phyloP scores from a whole-genome alignment of 495 filamentous ascomycete species.

The Podospora conica region DNA sequence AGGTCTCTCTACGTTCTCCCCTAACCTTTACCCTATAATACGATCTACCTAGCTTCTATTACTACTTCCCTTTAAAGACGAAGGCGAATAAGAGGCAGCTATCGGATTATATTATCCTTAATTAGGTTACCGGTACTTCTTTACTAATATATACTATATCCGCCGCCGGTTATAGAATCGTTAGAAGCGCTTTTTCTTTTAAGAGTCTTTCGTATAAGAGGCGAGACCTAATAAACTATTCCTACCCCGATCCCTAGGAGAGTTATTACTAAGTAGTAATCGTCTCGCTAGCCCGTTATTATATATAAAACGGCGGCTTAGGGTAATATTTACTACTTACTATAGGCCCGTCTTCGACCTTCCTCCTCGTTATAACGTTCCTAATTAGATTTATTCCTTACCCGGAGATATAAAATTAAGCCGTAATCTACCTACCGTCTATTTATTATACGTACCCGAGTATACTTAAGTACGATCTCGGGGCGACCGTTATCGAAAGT shows the following conservation, averaged over 20 bases:
- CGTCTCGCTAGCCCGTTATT: constrained; percentile 2
- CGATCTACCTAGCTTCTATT: constrained; percentile 10
- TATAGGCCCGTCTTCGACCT: constrained; percentile 20
- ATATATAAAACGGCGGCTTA: neutral
- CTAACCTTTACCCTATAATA: constrained; percentile 1
- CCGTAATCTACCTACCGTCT: neutral
- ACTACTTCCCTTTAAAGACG: constrained; percentile 5
- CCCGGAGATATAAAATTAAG: neutral
- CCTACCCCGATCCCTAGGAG: constrained; percentile 7
- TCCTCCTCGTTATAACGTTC: constrained; percentile 10
- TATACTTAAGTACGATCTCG: constrained; percentile 7
- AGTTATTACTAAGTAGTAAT: constrained; percentile 5
- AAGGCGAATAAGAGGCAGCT: constrained; percentile 1
- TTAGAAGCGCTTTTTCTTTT: constrained; percentile 2
- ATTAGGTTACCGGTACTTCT: constrained; percentile 13
- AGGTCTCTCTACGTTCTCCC: neutral
- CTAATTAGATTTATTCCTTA: neutral
- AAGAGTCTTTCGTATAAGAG: too few relatives aligned
- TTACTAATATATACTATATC: constrained; percentile 12
- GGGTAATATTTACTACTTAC: constrained; percentile 6
- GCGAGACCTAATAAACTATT: neutral
- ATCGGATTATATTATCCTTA: neutral
- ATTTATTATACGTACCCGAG: neutral
- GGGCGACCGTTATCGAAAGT: constrained; percentile 10
- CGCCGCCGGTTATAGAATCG: constrained; percentile 7